phyloP scores from a whole-genome alignment of 768 basidiomycete genomes.

The Gyrodon lividus region DNA sequence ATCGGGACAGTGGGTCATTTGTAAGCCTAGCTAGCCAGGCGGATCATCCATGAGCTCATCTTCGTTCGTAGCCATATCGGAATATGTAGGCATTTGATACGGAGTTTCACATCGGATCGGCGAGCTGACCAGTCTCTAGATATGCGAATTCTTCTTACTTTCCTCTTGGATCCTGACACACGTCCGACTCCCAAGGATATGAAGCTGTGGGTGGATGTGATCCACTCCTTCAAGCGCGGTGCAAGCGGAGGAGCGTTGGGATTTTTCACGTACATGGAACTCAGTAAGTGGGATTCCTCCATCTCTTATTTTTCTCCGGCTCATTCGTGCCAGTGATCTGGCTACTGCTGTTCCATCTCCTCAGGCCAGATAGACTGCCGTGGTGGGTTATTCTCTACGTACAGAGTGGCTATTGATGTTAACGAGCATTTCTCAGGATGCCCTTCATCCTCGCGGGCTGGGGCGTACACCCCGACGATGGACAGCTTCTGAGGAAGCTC shows the following conservation, averaged over 20 bases:
- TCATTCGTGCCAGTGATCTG: conserved; percentile 34
- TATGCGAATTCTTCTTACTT: conserved; percentile 47
- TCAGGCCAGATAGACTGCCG: conserved; percentile 42
- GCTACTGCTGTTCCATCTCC: conserved; percentile 45
- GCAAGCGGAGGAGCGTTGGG: conserved; percentile 46
- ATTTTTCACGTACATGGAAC: conserved; percentile 59
- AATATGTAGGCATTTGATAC: conserved; percentile 40
- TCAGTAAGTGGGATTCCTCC: conserved; percentile 37
- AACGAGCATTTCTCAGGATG: conserved; percentile 28
- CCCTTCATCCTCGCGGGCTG: conserved; percentile 51
- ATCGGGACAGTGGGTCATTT: conserved; percentile 41
- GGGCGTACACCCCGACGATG: conserved; percentile 32
- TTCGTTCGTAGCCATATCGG: conserved; percentile 47
- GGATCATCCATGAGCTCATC: not conserved
- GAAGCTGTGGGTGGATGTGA: conserved; percentile 56
- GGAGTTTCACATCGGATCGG: not conserved
- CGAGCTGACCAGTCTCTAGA: conserved; percentile 27
- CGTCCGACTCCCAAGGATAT: conserved; percentile 47
- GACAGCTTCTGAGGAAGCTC: not conserved
- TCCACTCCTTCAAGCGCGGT: conserved; percentile 50
- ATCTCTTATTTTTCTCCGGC: not conserved
- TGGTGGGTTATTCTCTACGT: conserved; percentile 33
- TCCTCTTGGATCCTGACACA: conserved; percentile 46
- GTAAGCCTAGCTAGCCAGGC: not conserved
- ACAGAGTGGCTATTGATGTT: not conserved